Base-by-base conservation (phyloP, 2,329 filamentous ascomycete species). In the Emergomyces orientalis region DNA sequence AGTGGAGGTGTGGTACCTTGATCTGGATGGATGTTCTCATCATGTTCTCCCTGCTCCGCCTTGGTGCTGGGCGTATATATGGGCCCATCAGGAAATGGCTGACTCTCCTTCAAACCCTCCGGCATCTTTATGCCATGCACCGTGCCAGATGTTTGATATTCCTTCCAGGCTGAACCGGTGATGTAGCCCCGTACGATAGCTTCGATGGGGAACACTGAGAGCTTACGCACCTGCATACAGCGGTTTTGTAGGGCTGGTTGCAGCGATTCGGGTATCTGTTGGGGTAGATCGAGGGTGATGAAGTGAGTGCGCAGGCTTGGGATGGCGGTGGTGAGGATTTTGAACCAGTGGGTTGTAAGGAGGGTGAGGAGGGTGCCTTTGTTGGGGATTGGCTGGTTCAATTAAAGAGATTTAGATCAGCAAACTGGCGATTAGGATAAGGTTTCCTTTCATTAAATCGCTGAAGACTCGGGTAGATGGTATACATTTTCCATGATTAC, bases 101-200 rank as follows among this genome's bases (percentile, higher is more conserved):
- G 81, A 69, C 86, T 90, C 74, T 89, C 88, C 71, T 81, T 76
- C 66, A 96, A 77, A 1, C 89, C 90, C 3, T 80, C 75, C 1
- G 88, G 84, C 67, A 91, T 80, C 19, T 81, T 72, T 67, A 92
- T 87, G 27, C 90, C 90, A 76, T 96, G 90, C 19, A 96, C 88
- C 1, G 90, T 95, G 60, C 89, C 88, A 25, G 77, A 81, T 67
- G 83, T 81, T 72, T 84, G 78, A 78, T 94, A 90, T 78, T 96
- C 91, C 47, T 81, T 81, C 88, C 90, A 96, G 0, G 89, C 91
- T 55, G 86, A 89, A 52, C 91, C 91, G 6, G 91, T 91, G 72
- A 96, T 86, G 78, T 96, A 96, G 68, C 91, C 91, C 63, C 91
- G 86, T n/a, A 95, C 89, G 65, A 93, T 93, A 52, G 86, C 88